Conservation (phyloP, 495 filamentous ascomycete genomes). For the Trypethelium eluteriae region DNA sequence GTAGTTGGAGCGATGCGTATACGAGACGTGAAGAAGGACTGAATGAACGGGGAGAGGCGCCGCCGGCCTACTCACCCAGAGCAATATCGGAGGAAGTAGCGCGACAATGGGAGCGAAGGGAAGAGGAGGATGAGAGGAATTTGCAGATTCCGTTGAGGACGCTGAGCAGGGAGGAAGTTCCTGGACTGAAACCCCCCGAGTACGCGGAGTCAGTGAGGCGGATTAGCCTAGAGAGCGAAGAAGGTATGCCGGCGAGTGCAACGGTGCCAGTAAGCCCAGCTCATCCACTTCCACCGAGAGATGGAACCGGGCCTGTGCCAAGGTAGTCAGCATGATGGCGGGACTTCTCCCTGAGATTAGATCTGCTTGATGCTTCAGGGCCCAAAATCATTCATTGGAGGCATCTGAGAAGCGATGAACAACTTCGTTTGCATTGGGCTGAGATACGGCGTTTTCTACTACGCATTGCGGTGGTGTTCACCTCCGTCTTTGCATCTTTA, state of each 20-base stretch:
- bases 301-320: neutral
- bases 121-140: conserved; percentile 9
- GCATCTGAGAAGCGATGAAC: neutral
- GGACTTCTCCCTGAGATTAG: no score
- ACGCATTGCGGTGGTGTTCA: neutral
- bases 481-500: neutral
- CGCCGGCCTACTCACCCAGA: conserved; percentile 35
- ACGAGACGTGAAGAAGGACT: conserved; percentile 35
- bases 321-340: neutral
- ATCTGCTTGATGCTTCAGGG: no score
- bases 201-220: conserved; percentile 21
- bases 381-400: neutral
- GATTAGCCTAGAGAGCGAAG: neutral
- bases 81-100: conserved; percentile 7
- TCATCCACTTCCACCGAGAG: neutral
- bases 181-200: conserved; percentile 30
- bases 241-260: neutral
- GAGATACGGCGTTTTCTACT: neutral
- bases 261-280: neutral
- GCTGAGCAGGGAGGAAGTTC: conserved; percentile 25
- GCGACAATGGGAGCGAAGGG: conserved; percentile 14
- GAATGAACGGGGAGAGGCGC: conserved; percentile 39
- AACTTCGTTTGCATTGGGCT: neutral
- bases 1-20: conserved; percentile 26
- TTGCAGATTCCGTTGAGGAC: conserved; percentile 29